Conservation (phyloP, 1,139 yeast genomes). For the Geotrichum phurueaensis region DNA sequence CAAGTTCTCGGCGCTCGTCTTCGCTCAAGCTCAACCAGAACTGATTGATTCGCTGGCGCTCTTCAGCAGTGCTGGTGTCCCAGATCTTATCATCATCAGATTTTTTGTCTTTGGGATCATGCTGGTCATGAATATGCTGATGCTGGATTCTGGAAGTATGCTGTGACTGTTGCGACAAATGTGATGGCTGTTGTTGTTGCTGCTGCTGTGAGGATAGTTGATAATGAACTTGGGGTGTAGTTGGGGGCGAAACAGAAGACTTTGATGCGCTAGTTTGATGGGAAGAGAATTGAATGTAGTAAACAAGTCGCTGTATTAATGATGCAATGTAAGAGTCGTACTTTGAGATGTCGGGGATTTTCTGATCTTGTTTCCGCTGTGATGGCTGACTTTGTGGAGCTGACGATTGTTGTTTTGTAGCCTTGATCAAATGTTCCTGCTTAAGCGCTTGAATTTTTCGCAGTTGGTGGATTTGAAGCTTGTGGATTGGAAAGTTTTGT, state of each 20-base stretch:
- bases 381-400: constrained; percentile 9
- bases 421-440: constrained; percentile 13
- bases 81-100: constrained; percentile 43
- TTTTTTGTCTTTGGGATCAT: constrained; percentile 15
- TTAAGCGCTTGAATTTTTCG: constrained; percentile 5
- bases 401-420: constrained; percentile 11
- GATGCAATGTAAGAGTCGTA: constrained; percentile 7
- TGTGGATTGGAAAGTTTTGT: neutral
- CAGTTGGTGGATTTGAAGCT: constrained; percentile 12
- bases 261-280: constrained; percentile 8
- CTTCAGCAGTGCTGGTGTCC: constrained; percentile 56
- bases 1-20: constrained; percentile 55
- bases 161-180: constrained; percentile 6
- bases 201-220: neutral
- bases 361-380: constrained; percentile 16
- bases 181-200: constrained; percentile 8
- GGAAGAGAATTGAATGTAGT: constrained; percentile 11
- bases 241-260: constrained; percentile 3
- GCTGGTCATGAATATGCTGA: constrained; percentile 10
- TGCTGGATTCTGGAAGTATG: neutral
- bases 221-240: neutral
- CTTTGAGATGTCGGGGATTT: neutral
- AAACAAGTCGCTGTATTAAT: constrained; percentile 13
- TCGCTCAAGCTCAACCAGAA: constrained; percentile 69
- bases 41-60: constrained; percentile 50